Evolutionary conservation across 139 green algal genomes (phyloP), one percentile per base, ranked within the genome.

Genomic region (Raphidocelis subcapitata): DNA sequence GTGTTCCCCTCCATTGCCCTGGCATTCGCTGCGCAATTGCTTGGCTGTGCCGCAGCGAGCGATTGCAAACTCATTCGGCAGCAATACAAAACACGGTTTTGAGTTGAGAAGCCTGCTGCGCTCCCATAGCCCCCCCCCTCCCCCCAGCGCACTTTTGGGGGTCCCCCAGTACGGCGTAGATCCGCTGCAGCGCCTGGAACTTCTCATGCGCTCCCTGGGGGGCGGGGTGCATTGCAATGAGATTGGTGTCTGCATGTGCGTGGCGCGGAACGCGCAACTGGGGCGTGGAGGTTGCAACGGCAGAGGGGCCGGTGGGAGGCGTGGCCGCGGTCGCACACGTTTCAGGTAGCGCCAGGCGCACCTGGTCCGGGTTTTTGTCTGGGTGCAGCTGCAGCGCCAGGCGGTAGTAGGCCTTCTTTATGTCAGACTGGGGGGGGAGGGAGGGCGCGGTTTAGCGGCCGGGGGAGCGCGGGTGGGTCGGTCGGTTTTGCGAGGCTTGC

Each of bases 161-260:
- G 72, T 98, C 87, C 24, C 86, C 81, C 10, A 98, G 75, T 5
- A 98, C 84, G 1, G 68, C 79, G 72, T 96, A 98, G 33, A 98
- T 80, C 18, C 87, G 84, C 65, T 98, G 93, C 74, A 98, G 79
- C 0, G 83, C 84, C 75, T 98, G 94, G 73, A 98, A 98, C 36
- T 89, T 93, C 0, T 76, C 75, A 0, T 84, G 83, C 0, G 89
- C 85, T 12, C 89, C 87, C 87, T 92, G 81, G n/a, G 21, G 26
- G 49, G 5, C n/a, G 15, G 32, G 36, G n/a, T n/a, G 33, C 36
- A 20, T 8, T 23, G 51, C 47, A 49, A 41, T 29, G 1, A 21
- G 4, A 47, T 49, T n/a, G n/a, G n/a, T n/a, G n/a, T n/a, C n/a
- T n/a, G n/a, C n/a, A n/a, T n/a, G n/a, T n/a, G n/a, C n/a, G n/a